These are phyloP conservation scores for Penicillium alfredii DNA, from an alignment of 495 filamentous ascomycete genomes.

Conservation along the genomic window DNA sequence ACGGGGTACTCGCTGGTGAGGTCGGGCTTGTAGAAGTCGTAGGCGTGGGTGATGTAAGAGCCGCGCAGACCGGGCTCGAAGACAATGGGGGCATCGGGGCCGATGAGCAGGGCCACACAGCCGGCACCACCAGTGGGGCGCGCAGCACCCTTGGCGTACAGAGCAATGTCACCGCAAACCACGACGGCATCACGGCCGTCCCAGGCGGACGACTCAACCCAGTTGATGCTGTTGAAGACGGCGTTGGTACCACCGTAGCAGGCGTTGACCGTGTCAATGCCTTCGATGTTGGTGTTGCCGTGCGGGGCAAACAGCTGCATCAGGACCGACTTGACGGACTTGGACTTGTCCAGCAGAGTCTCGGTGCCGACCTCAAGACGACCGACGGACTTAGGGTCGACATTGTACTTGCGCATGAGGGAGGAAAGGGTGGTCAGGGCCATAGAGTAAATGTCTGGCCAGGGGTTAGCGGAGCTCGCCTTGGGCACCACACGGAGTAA, in stretches of 20 bases:
- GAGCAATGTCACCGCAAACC: conserved; percentile 92
- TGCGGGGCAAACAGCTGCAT: conserved; percentile 92
- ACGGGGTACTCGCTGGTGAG: conserved; percentile 96
- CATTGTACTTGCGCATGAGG: conserved; percentile 86
- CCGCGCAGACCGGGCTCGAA: conserved; percentile 90
- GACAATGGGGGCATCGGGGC: conserved; percentile 85
- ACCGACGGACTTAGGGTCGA: conserved; percentile 85
- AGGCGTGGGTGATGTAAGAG: conserved; percentile 88
- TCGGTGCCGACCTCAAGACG: conserved; percentile 97
- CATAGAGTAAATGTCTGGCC: conserved; percentile 93
- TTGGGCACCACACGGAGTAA: too few species aligned
- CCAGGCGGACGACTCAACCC: conserved; percentile 97
- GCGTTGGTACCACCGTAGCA: conserved; percentile 99
- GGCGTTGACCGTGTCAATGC: conserved; percentile 93
- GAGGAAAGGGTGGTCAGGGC: conserved; percentile 82
- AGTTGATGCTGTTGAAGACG: conserved; percentile 94
- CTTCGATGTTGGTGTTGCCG: conserved; percentile 88
- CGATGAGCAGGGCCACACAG: conserved; percentile 89
- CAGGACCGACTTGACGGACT: conserved; percentile 98
- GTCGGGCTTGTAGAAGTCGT: conserved; percentile 99
- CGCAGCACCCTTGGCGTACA: conserved; percentile 94
- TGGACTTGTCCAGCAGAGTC: conserved; percentile 98
- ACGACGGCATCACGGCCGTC: conserved; percentile 93
- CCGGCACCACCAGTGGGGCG: conserved; percentile 95
- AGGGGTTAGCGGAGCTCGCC: conserved; percentile 1